These are phyloP conservation scores for Mycena metata DNA, from an alignment of 768 basidiomycete genomes.

Conservation along the genomic window DNA sequence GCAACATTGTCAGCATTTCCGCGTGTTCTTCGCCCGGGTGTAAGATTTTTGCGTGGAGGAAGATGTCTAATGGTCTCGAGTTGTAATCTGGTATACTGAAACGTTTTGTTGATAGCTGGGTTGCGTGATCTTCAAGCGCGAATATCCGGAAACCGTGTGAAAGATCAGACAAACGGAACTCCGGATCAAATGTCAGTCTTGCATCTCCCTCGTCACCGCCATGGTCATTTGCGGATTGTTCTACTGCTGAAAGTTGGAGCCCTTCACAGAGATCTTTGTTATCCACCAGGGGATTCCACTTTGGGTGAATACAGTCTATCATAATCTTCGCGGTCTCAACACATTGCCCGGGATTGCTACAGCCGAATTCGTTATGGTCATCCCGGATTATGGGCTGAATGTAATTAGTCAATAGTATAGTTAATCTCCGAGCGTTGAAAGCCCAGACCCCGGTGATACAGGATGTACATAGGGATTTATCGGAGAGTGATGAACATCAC, in stretches of 20 bases:
- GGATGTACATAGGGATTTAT: no score
- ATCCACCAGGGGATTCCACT: neutral
- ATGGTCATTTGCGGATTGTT: no score
- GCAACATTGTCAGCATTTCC: no score
- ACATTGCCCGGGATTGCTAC: neutral
- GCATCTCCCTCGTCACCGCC: neutral
- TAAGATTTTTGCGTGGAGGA: no score
- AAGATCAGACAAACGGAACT: neutral
- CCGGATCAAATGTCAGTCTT: constrained; percentile 1
- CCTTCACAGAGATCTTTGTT: neutral
- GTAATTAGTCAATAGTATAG: no score
- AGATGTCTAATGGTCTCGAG: no score
- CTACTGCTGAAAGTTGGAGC: neutral
- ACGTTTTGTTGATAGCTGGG: neutral
- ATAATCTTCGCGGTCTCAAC: neutral
- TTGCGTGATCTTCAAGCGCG: neutral
- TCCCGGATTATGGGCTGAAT: no score
- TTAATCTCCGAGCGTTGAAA: no score
- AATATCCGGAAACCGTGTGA: neutral
- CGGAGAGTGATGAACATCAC: no score
- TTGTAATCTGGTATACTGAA: neutral
- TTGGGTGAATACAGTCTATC: neutral
- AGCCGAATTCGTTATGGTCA: no score
- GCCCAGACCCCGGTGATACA: no score
- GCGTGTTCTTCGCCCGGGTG: no score